phyloP scores from a whole-genome alignment of 179 eudicot genomes.

The Camellia oleifera region DNA sequence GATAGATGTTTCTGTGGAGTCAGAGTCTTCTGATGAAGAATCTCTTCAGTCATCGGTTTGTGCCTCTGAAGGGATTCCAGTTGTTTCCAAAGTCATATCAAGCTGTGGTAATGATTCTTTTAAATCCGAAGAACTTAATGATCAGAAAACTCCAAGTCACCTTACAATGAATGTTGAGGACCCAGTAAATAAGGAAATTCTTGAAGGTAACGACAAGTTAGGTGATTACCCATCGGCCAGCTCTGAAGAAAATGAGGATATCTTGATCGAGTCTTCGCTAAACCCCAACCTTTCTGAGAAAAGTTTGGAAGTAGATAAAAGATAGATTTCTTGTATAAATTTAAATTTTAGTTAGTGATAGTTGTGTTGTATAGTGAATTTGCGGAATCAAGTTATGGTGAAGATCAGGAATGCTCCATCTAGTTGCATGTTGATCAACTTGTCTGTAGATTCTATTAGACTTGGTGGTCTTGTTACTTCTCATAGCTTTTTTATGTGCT shows the following conservation, averaged over 20 bases:
- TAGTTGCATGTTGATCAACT: neutral
- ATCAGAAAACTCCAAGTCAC: neutral
- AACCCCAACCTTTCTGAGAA: neutral
- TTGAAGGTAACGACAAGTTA: neutral
- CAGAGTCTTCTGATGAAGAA: constrained; percentile 20
- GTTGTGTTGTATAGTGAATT: neutral
- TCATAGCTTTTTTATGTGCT: neutral
- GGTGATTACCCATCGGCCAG: neutral
- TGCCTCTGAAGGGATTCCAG: neutral
- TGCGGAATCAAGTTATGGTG: neutral
- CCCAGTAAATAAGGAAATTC: neutral
- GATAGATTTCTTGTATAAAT: neutral
- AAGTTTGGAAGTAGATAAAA: neutral
- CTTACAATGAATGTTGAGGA: neutral
- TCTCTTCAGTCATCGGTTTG: neutral
- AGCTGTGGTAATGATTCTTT: neutral
- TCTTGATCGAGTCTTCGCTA: neutral
- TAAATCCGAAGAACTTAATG: neutral
- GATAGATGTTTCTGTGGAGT: neutral
- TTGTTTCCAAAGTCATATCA: neutral
- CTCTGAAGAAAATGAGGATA: neutral
- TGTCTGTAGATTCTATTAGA: constrained; percentile 1
- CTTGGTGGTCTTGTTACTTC: neutral
- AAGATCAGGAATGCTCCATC: neutral
- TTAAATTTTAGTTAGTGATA: neutral